Evolutionary conservation across 129 eudicot genomes (phyloP).

Genomic region (Pulicaria dysenterica): DNA sequence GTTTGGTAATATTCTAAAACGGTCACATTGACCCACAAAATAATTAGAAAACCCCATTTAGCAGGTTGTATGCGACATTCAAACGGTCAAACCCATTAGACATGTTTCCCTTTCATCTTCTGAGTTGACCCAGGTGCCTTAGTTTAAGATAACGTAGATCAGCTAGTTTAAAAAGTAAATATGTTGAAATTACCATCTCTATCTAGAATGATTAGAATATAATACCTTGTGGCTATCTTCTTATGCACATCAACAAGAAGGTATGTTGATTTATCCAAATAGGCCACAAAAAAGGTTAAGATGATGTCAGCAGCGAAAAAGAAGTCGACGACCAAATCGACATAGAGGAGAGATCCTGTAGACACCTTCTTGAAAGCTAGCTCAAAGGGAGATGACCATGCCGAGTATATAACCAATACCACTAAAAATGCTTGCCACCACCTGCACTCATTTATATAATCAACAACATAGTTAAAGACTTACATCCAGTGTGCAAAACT

Average conservation of each 20-base stretch:
- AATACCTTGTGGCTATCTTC: conserved; percentile 62
- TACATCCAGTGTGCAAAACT: neutral
- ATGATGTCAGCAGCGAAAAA: conserved; percentile 67
- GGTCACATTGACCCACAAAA: too few species aligned
- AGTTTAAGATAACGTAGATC: neutral
- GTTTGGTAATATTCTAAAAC: too few species aligned
- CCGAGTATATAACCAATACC: conserved; percentile 72
- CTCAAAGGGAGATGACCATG: conserved; percentile 93
- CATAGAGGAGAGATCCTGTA: conserved; percentile 58
- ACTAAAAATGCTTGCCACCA: conserved; percentile 93
- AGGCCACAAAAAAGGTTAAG: conserved; percentile 80
- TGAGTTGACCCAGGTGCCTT: neutral
- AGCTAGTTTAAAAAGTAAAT: neutral
- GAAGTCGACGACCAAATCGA: conserved; percentile 68
- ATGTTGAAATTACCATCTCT: neutral
- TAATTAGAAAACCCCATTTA: neutral
- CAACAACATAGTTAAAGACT: conserved; percentile 13
- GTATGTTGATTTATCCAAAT: conserved; percentile 75
- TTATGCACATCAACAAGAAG: conserved; percentile 74
- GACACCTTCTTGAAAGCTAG: conserved; percentile 70
- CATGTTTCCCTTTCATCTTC: neutral
- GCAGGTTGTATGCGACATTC: neutral
- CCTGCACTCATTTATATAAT: conserved; percentile 37
- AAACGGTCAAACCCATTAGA: neutral
- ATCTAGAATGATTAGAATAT: neutral